Percentiles rank a stretch among this genome's conserved stretches.
Conservation (phyloP, 2,329 filamentous ascomycete genomes). For the Pestalotiopsis sp. region DNA sequence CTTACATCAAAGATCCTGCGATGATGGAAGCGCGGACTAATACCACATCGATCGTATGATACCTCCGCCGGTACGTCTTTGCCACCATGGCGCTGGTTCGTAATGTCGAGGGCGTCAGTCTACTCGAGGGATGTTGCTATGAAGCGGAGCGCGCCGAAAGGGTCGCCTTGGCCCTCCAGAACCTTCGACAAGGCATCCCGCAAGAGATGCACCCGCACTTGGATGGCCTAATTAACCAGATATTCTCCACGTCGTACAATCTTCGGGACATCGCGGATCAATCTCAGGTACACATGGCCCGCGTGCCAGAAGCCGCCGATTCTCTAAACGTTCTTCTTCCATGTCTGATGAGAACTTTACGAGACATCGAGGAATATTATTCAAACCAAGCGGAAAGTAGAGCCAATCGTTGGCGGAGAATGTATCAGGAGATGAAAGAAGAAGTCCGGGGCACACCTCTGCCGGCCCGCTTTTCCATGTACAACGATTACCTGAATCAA, state of each 20-base stretch:
- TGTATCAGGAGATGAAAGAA: conserved; percentile 57
- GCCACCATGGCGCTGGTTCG: conserved; percentile 12
- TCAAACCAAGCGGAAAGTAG: conserved; percentile 50
- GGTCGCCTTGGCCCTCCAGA: conserved; percentile 49
- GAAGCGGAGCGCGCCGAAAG: conserved; percentile 56
- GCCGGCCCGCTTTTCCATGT: conserved; percentile 55
- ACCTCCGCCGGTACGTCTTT: not conserved
- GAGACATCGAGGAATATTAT: conserved; percentile 54
- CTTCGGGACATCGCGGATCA: conserved; percentile 58
- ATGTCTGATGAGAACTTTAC: conserved; percentile 52
- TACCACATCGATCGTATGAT: not conserved
- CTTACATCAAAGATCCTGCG: not conserved
- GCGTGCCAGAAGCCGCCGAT: conserved; percentile 53
- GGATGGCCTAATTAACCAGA: conserved; percentile 47
- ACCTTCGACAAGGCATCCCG: conserved; percentile 46
- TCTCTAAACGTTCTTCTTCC: conserved; percentile 60
- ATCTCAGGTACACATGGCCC: conserved; percentile 51
- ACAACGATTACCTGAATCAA: conserved; percentile 54
- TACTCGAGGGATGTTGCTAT: conserved; percentile 54
- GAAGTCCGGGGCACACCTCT: conserved; percentile 54
- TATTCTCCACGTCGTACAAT: conserved; percentile 42
- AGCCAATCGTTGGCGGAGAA: conserved; percentile 57
- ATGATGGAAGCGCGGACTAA: not conserved
- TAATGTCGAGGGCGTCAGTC: conserved; percentile 30
- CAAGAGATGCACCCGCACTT: conserved; percentile 49